Base-by-base conservation (phyloP, 2,329 filamentous ascomycete genomes). In the Diplodia seriata region DNA sequence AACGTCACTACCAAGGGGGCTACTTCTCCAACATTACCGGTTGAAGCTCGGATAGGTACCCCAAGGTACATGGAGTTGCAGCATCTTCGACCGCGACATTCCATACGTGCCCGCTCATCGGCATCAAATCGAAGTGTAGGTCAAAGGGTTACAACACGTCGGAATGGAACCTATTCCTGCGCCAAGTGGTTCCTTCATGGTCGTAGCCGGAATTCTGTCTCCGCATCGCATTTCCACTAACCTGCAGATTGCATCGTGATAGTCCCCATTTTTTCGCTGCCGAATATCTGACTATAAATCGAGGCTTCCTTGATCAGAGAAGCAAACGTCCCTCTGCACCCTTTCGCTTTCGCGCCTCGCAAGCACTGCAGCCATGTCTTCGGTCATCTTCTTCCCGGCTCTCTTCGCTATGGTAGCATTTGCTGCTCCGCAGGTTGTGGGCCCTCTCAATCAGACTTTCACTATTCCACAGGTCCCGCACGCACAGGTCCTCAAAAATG, bases 401-500 rank as follows among this genome's bases (percentile, higher is more conserved):
- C 33, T 59, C 43, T 59, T 49, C 18, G 31, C 20, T 8, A 54
- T 36, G 33, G 53, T 43, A 7, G 64, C 31, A 15, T 14, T 51
- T 8, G 54, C 54, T 12, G 43, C 29, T 11, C 64, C 64, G 7
- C 59, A 57, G 3, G 31, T 31, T 6, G 11, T 59, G 43, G 43
- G 20, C 18, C n/a, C 43, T 8, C 11, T 47, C 6, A 40, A 26
- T 18, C 20, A 40, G 20, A 57, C 73, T 4, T 79, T 79, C 71
- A 72, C 75, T 1, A 67, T 79, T 31, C 33, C 73, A 26, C 76
- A 79, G 67, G 75, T 78, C 57, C 68, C 73, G 66, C 72, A 72
- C 38, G 70, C 69, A 38, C 70, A 69, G 8, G 73, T 72, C 68
- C 68, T 74, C 71, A 67, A 40, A 33, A 57, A 67, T 70, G 81